phyloP scores from a whole-genome alignment of 495 filamentous ascomycete genomes.

The Jackrogersella multiformis region DNA sequence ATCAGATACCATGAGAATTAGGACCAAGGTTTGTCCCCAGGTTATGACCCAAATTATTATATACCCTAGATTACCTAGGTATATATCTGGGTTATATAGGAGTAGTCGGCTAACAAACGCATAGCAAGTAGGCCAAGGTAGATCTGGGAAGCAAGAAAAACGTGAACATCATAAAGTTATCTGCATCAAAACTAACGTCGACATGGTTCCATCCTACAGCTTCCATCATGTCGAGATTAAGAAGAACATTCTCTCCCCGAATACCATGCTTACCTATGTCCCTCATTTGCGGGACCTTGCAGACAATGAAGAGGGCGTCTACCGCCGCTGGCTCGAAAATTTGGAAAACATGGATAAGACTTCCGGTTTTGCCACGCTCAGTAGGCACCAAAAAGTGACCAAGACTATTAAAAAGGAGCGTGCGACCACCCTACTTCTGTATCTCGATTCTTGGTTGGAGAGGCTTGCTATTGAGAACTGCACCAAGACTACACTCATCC shows the following conservation, averaged over 20 bases:
- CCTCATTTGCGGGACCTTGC: conserved; percentile 59
- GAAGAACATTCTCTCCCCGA: conserved; percentile 59
- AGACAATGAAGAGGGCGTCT: conserved; percentile 54
- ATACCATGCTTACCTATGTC: conserved; percentile 60
- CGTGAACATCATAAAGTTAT: conserved; percentile 47
- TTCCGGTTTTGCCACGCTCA: conserved; percentile 57
- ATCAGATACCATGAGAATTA: conserved; percentile 48
- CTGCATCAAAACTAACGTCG: conserved; percentile 53
- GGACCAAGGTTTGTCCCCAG: conserved; percentile 51
- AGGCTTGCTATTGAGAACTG: conserved; percentile 54
- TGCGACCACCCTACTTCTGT: conserved; percentile 53
- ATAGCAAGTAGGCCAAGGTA: conserved; percentile 46
- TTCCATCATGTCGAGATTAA: conserved; percentile 62
- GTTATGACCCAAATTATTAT: neutral
- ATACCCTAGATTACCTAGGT: neutral
- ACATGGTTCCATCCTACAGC: conserved; percentile 53
- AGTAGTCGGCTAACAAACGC: conserved; percentile 11
- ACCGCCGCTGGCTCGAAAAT: conserved; percentile 58
- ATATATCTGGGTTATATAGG: neutral
- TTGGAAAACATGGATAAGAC: conserved; percentile 59
- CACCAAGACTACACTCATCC: conserved; percentile 55
- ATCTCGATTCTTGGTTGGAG: conserved; percentile 57
- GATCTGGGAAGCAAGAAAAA: conserved; percentile 50
- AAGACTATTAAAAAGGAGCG: conserved; percentile 55
- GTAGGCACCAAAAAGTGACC: conserved; percentile 50